phyloP scores from a whole-genome alignment of 2,329 filamentous ascomycete genomes.

The Penicillium freii region DNA sequence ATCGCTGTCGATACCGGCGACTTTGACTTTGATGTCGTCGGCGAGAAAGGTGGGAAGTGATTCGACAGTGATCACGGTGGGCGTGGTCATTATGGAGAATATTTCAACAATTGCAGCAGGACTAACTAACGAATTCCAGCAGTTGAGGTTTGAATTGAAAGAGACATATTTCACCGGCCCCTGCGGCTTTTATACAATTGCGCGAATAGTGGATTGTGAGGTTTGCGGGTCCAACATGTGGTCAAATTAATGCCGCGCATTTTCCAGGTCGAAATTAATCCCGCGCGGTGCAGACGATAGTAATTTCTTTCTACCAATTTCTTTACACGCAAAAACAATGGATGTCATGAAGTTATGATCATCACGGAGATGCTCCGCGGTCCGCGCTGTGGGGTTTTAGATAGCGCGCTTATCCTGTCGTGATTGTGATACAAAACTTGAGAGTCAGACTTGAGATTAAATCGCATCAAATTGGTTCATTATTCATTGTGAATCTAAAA shows the following conservation, averaged over 20 bases:
- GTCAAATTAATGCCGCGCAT: neutral
- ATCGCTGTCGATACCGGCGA: constrained; percentile 82
- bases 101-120: neutral
- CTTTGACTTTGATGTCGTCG: constrained; percentile 74
- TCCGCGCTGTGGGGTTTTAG: constrained; percentile 16
- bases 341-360: neutral
- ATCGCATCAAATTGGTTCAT: neutral
- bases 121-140: neutral
- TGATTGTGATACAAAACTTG: neutral
- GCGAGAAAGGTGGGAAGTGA: constrained; percentile 64
- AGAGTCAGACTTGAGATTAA: neutral
- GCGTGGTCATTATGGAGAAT: constrained; percentile 7
- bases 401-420: constrained; percentile 10
- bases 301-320: neutral
- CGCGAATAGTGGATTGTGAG: neutral
- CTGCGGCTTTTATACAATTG: constrained; percentile 8
- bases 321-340: neutral
- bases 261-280: neutral
- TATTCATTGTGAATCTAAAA: neutral
- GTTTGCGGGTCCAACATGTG: neutral
- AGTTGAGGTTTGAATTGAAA: neutral
- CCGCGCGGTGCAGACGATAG: neutral
- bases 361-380: constrained; percentile 11
- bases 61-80: constrained; percentile 52
- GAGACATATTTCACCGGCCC: neutral